phyloP scores from a whole-genome alignment of 192 early-diverging fungal genomes.

The Jimgerdemannia flammicorona region DNA sequence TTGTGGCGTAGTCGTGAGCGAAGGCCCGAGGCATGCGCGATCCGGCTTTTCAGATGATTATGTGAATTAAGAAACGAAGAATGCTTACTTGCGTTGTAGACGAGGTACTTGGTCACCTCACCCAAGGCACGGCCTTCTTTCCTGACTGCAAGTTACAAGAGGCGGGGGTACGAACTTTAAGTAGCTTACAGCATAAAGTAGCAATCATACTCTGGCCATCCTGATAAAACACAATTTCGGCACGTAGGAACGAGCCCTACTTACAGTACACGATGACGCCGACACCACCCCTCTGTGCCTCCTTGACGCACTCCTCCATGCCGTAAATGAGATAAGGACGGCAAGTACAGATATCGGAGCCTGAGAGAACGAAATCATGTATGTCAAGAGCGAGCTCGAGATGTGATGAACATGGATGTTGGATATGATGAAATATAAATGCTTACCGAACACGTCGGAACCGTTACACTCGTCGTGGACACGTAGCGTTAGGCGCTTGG shows the following conservation, averaged over 20 bases:
- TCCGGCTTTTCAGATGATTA: neutral
- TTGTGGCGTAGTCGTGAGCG: too few species aligned
- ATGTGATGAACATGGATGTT: too few species aligned
- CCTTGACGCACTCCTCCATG: constrained; percentile 85
- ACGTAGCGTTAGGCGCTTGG: constrained; percentile 76
- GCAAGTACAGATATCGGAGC: constrained; percentile 82
- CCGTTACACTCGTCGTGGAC: constrained; percentile 98
- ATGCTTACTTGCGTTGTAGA: constrained; percentile 88
- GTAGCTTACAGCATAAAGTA: too few species aligned
- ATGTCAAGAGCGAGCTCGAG: too few species aligned
- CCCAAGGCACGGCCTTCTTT: constrained; percentile 94
- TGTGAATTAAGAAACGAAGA: constrained; percentile 7
- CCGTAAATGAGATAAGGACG: constrained; percentile 82
- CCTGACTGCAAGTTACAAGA: too few species aligned
- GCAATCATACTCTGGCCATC: too few species aligned
- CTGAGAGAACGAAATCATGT: too few species aligned
- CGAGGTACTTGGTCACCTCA: constrained; percentile 94
- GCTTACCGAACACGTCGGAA: constrained; percentile 74
- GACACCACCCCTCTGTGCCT: constrained; percentile 87
- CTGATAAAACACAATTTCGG: too few species aligned
- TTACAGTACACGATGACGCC: constrained; percentile 93
- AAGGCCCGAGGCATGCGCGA: too few species aligned
- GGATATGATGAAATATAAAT: too few species aligned
- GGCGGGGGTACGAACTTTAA: too few species aligned
- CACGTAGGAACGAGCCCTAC: constrained; percentile 14